These are phyloP conservation scores for Coemansia biformis DNA, from an alignment of 192 early-diverging fungal species.

Conservation along the genomic window DNA sequence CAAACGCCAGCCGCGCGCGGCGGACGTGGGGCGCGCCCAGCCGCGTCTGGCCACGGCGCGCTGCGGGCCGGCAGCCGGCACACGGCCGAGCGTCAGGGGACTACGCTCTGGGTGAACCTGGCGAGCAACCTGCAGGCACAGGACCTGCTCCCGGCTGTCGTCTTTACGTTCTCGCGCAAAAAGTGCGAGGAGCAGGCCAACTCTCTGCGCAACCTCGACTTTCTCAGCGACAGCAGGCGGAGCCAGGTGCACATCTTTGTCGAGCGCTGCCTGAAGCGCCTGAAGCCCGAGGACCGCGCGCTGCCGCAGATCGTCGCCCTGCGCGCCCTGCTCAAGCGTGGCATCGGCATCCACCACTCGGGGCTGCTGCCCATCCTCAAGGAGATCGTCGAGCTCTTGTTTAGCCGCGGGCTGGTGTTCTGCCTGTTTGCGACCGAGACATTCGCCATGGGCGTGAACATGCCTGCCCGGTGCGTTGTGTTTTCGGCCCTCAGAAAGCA, in stretches of 20 bases:
- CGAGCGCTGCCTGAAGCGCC: slow-evolving; percentile 69
- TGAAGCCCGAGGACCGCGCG: slow-evolving; percentile 78
- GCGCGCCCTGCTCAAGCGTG: slow-evolving; percentile 76
- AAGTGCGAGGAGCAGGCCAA: slow-evolving; percentile 91
- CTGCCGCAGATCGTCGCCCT: slow-evolving; percentile 87
- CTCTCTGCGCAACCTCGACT: slow-evolving; percentile 72
- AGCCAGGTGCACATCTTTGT: slow-evolving; percentile 84
- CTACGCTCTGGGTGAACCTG: slow-evolving; percentile 78
- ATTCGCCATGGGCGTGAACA: slow-evolving; percentile 99
- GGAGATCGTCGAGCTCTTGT: slow-evolving; percentile 97
- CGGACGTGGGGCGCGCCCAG: not conserved
- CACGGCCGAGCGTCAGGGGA: slow-evolving; percentile 55
- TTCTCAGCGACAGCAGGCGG: slow-evolving; percentile 72
- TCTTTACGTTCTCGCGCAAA: slow-evolving; percentile 93
- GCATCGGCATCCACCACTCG: slow-evolving; percentile 96
- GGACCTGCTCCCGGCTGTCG: slow-evolving; percentile 77
- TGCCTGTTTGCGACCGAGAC: slow-evolving; percentile 98
- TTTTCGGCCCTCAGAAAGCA: slow-evolving; percentile 90
- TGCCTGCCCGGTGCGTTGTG: slow-evolving; percentile 90
- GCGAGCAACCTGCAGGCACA: slow-evolving; percentile 69
- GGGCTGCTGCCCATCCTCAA: slow-evolving; percentile 96
- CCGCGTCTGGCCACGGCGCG: slow-evolving; percentile 52
- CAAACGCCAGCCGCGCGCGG: slow-evolving; percentile 20
- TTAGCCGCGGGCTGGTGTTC: slow-evolving; percentile 81
- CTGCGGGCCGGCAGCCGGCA: slow-evolving; percentile 29